Conservation (phyloP, 2,329 filamentous ascomycete genomes). For the Fusarium liriodendri region DNA sequence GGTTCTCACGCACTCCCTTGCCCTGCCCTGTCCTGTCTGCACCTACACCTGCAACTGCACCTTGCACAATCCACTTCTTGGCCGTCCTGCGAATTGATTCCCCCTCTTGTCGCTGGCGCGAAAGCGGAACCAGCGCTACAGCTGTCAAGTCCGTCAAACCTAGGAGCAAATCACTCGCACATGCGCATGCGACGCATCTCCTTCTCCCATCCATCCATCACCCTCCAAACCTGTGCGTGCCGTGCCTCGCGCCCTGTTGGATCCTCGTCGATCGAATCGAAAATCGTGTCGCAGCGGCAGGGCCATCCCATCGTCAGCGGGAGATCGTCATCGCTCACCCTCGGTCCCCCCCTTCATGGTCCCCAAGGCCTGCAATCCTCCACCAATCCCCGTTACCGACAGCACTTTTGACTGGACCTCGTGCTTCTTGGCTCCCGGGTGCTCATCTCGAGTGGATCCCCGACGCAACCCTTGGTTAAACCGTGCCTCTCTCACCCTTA, state of each 20-base stretch:
- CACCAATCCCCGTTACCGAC: constrained; percentile 13
- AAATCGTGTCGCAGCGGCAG: constrained; percentile 26
- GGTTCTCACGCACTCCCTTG: not conserved
- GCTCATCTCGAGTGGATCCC: constrained; percentile 17
- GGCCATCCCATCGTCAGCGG: constrained; percentile 38
- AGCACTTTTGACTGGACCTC: constrained; percentile 5
- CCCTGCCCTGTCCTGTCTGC: not conserved
- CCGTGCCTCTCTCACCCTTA: not conserved
- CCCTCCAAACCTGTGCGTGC: not conserved
- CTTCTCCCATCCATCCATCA: not conserved
- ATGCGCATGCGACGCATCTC: constrained; percentile 4
- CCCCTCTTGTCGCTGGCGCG: not conserved
- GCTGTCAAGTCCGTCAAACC: not conserved
- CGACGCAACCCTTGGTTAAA: not conserved
- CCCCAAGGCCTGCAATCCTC: constrained; percentile 1
- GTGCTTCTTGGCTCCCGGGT: constrained; percentile 1
- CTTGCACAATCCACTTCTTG: not conserved
- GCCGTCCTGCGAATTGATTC: not conserved
- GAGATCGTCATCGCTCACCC: constrained; percentile 36
- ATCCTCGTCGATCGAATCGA: constrained; percentile 33
- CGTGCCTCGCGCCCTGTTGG: not conserved
- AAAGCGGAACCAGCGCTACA: not conserved
- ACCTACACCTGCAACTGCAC: not conserved
- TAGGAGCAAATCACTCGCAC: not conserved
- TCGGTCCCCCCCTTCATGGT: not conserved